Evolutionary conservation across 805 yeast genomes (phyloP), one percentile per base, ranked within the genome.

Genomic region (Maudiozyma barnettii): DNA sequence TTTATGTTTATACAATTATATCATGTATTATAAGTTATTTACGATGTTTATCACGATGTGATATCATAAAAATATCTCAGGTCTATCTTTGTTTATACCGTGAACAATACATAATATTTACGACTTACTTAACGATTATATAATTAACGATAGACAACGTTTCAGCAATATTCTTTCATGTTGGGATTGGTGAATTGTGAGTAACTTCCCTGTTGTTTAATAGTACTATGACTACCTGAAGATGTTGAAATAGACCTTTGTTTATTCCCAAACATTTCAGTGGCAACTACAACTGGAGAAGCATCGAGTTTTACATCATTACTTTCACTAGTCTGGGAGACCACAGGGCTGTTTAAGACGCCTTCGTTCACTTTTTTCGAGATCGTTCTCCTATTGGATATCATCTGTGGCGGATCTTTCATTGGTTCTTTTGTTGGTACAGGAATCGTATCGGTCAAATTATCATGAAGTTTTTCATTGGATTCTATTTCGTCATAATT

Each of bases 201-300:
- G 6, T 21, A 23, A 9, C 16, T 18, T 20, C 30, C 22, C 16
- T 31, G 13, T 2, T 30, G n/a, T n/a, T 37, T 20, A n/a, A 50
- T 40, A 8, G 40, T 41, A 4, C 42, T 22, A n/a, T 37, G 35
- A 33, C 36, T 30, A 13, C 33, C 40, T 22, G 51, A 49, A 8
- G 45, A 21, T 5, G 22, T 43, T 22, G 48, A 41, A 4, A 42
- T 23, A 3, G 49, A 46, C 7, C 40, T 39, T n/a, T 48, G 52
- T 39, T 54, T 56, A 37, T 55, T 60, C 1, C 55, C 62, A 51
- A 63, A 63, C 67, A 63, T 63, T 29, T 56, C 62, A 8, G 59
- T 57, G 13, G 61, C 54, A 21, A 49, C 18, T 9, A 36, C 43
- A 2, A 48, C 50, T n/a, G 55, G 44, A 3, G 39, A 19, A 10